phyloP scores from a whole-genome alignment of 2,329 filamentous ascomycete genomes.

The Cordyceps sp. region DNA sequence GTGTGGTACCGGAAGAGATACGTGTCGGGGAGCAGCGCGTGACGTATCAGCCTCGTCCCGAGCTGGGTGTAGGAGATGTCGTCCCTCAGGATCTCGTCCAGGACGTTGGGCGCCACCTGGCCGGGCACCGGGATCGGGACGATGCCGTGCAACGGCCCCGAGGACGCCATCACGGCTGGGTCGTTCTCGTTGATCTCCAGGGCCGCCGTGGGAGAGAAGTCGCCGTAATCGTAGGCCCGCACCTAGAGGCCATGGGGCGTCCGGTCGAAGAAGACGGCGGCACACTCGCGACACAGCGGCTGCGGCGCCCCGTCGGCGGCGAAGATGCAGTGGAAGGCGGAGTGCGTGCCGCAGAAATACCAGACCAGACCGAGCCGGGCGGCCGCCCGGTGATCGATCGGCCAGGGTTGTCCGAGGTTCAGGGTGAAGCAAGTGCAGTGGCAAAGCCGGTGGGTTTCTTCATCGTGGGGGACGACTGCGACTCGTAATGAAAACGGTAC shows the following conservation, averaged over 20 bases:
- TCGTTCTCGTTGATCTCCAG: not conserved
- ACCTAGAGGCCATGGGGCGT: slow-evolving; percentile 7
- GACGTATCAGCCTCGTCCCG: slow-evolving; percentile 7
- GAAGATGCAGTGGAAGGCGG: slow-evolving; percentile 11
- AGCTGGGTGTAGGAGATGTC: slow-evolving; percentile 10
- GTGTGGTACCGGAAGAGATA: slow-evolving; percentile 11
- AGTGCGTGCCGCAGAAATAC: slow-evolving; percentile 15
- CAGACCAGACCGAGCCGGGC: too few species aligned
- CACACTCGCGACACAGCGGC: slow-evolving; percentile 17
- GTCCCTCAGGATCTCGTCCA: slow-evolving; percentile 7
- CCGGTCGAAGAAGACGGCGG: slow-evolving; percentile 11
- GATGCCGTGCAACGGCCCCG: not conserved
- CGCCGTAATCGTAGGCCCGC: slow-evolving; percentile 5
- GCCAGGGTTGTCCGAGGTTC: too few species aligned
- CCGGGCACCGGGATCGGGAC: not conserved
- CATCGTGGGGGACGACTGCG: too few species aligned
- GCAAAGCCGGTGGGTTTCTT: too few species aligned
- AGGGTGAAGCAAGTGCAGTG: slow-evolving; percentile 9
- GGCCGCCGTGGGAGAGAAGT: slow-evolving; percentile 1
- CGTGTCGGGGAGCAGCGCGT: slow-evolving; percentile 7
- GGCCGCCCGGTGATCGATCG: too few species aligned
- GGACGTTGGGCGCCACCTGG: not conserved
- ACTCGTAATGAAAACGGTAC: too few species aligned
- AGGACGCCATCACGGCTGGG: not conserved
- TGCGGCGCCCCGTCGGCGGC: slow-evolving; percentile 5